Evolutionary conservation across 345 rosid species (phyloP).

Genomic region (Linum usitatissimum): DNA sequence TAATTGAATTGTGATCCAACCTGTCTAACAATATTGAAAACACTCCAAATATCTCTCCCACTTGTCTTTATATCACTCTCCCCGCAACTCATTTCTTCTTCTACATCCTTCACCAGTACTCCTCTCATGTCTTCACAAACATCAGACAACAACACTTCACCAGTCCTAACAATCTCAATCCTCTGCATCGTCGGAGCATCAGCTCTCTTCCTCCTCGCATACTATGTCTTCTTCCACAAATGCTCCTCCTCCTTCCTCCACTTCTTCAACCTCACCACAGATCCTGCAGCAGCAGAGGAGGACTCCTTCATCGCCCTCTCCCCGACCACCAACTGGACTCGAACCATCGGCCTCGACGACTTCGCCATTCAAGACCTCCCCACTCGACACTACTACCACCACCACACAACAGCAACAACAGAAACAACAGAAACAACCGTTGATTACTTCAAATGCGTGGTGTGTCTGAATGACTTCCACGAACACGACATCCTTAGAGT

Average conservation of each 20-base stretch:
- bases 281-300: slow-evolving; percentile 13
- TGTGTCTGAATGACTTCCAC: slow-evolving; percentile 51
- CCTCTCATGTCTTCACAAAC: no score
- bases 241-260: slow-evolving; percentile 21
- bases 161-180: slow-evolving; percentile 31
- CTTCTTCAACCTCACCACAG: slow-evolving; percentile 24
- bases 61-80: no score
- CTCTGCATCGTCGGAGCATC: slow-evolving; percentile 25
- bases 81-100: no score
- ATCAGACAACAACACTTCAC: slow-evolving; percentile 16
- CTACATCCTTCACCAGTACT: no score
- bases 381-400: slow-evolving; percentile 22
- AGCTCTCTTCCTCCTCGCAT: slow-evolving; percentile 33
- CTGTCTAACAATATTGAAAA: no score
- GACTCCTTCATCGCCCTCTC: slow-evolving; percentile 49
- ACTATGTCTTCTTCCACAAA: slow-evolving; percentile 32
- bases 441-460: slow-evolving; percentile 38
- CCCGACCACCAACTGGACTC: slow-evolving; percentile 36
- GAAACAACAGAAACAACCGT: slow-evolving; percentile 5
- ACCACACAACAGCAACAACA: slow-evolving; percentile 13
- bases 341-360: slow-evolving; percentile 32
- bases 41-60: no score
- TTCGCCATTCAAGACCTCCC: slow-evolving; percentile 43
- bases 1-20: no score
- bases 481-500: slow-evolving; percentile 43